Percentiles rank a stretch among this genome's conserved stretches.
Evolutionary conservation across 164 flowering plant genomes (phyloP).

Genomic region (Saururus chinensis): DNA sequence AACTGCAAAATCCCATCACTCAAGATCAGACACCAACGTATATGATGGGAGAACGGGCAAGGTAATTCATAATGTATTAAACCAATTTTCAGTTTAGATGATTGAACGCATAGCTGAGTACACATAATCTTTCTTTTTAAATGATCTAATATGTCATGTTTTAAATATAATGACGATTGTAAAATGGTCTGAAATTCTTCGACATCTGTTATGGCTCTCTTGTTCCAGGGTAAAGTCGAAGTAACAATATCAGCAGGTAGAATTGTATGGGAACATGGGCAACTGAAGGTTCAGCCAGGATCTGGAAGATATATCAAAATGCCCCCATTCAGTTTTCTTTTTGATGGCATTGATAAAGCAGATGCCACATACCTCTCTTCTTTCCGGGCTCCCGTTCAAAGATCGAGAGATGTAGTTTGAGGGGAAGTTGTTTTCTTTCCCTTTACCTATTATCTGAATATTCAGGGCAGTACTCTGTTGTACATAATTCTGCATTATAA

Average conservation of each 20-base stretch:
- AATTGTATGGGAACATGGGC: constrained; percentile 74
- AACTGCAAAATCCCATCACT: constrained; percentile 62
- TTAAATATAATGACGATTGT: neutral
- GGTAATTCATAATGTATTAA: constrained; percentile 28
- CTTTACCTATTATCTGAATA: too few species aligned
- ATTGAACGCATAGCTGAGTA: too few species aligned
- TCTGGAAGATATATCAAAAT: constrained; percentile 68
- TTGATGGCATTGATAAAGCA: constrained; percentile 52
- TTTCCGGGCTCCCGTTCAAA: constrained; percentile 63
- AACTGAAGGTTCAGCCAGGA: constrained; percentile 64
- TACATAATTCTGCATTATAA: too few species aligned
- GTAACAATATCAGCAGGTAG: constrained; percentile 88
- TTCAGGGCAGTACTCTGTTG: too few species aligned
- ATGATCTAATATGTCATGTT: neutral
- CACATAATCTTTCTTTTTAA: neutral
- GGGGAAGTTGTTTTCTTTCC: neutral
- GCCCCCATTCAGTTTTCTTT: constrained; percentile 73
- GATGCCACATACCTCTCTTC: constrained; percentile 69
- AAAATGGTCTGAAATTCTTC: neutral
- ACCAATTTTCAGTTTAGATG: neutral
- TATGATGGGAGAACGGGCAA: constrained; percentile 75
- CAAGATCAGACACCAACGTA: constrained; percentile 78
- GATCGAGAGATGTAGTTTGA: constrained; percentile 25
- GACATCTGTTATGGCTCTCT: neutral
- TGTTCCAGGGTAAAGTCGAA: constrained; percentile 81